Base-by-base conservation (phyloP, 768 basidiomycete species). In the Cystofilobasidium macerans region DNA sequence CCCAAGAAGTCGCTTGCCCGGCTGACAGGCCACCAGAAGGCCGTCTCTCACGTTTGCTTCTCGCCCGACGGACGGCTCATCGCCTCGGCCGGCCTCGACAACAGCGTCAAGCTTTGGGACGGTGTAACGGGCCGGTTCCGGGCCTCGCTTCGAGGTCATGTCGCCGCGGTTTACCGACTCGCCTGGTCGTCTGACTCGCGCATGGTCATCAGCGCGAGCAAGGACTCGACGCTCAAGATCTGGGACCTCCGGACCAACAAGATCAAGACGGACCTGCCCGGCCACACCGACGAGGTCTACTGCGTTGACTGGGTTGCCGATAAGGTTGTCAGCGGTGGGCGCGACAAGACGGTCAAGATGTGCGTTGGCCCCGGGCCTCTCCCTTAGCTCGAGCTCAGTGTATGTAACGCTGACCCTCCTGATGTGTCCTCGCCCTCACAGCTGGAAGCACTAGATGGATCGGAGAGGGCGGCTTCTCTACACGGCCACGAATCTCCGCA, bases 221-320 rank as follows among this genome's bases (percentile, higher is more conserved):
- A 95, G 76, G 94, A 99, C 76, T 86, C 86, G 60, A 99, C 94
- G 0, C 79, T 98, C 66, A 98, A 99, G 91, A 85, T 97, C 28
- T 98, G 94, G 94, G 89, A 95, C 75, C 80, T 98, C 63, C 92
- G 89, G 75, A 97, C 91, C 8, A 90, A 89, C 76, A 98, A 99
- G 77, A 84, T 99, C 69, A 88, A 89, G 73, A 84, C 82, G 9
- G 94, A 99, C 75, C 83, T 99, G 22, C 90, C 92, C 0, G 94
- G 94, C 24, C 94, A 99, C 74, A 88, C 87, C 1, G 94, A 99
- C 71, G 94, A 99, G 75, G 93, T 99, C 40, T 98, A 97, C 77
- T 97, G 94, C 72, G 94, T 99, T 20, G 94, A 98, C 76, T 99
- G 95, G 74, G 93, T 99, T 1, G 93, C 92, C 0, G 94, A 99